phyloP scores from a whole-genome alignment of 2,329 filamentous ascomycete genomes.

The Geoglossum cookeanum region DNA sequence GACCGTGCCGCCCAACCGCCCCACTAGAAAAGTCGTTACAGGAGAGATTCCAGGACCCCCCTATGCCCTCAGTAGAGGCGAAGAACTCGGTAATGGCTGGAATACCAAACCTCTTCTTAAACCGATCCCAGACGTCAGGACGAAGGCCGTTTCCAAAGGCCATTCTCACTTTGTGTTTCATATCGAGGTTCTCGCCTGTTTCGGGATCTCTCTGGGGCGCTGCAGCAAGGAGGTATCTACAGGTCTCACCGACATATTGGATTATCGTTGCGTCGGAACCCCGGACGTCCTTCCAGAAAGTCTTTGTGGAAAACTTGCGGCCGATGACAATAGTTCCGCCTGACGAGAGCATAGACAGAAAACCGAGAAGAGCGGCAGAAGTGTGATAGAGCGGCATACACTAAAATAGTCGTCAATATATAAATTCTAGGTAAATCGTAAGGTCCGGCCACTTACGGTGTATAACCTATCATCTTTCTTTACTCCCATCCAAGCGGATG shows the following conservation, averaged over 20 bases:
- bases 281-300: slow-evolving; percentile 62
- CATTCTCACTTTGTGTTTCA: slow-evolving; percentile 48
- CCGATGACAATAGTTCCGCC: slow-evolving; percentile 53
- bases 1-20: slow-evolving; percentile 56
- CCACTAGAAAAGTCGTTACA: slow-evolving; percentile 56
- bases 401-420: slow-evolving; percentile 20
- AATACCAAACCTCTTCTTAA: slow-evolving; percentile 65
- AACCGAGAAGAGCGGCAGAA: slow-evolving; percentile 53
- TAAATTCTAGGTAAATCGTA: not conserved
- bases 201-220: slow-evolving; percentile 39
- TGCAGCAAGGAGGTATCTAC: slow-evolving; percentile 58
- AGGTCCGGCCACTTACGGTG: slow-evolving; percentile 32
- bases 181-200: slow-evolving; percentile 51
- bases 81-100: slow-evolving; percentile 64
- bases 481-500: slow-evolving; percentile 37
- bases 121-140: slow-evolving; percentile 68
- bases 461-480: slow-evolving; percentile 49
- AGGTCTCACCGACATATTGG: slow-evolving; percentile 78
- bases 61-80: slow-evolving; percentile 52
- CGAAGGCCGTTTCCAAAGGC: slow-evolving; percentile 75
- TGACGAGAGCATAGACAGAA: slow-evolving; percentile 37
- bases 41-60: slow-evolving; percentile 52
- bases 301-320: slow-evolving; percentile 56
- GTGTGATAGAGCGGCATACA: slow-evolving; percentile 84
- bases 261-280: slow-evolving; percentile 52